Conservation (phyloP, 495 filamentous ascomycete genomes). For the Aspergillus asperescens region DNA sequence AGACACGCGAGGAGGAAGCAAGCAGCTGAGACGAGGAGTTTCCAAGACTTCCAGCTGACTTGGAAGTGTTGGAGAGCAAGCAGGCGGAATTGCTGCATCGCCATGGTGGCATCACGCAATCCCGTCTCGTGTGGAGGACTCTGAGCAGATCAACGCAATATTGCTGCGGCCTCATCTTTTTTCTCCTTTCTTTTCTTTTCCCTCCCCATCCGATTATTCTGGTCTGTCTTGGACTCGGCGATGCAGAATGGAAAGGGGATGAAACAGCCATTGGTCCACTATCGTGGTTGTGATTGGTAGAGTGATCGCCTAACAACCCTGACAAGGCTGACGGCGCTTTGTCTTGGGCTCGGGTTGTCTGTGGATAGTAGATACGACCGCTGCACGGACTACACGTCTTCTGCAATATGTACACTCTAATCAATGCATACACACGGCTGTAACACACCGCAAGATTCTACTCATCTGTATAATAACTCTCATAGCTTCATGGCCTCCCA, state of each 20-base stretch:
- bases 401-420: no score
- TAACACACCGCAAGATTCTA: background rate
- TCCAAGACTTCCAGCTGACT: background rate
- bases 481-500: constrained; percentile 1
- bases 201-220: background rate
- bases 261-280: constrained; percentile 7
- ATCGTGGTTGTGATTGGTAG: constrained; percentile 7
- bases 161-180: background rate
- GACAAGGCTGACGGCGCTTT: no score
- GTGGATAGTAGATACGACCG: no score
- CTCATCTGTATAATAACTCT: background rate
- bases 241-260: constrained; percentile 10
- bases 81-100: constrained; percentile 12
- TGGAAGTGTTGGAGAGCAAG: constrained; percentile 6
- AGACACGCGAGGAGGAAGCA: background rate
- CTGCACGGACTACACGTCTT: no score
- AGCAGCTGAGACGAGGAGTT: constrained; percentile 5
- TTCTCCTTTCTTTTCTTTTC: background rate
- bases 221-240: no score
- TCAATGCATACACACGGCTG: background rate
- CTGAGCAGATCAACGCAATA: background rate
- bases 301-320: no score
- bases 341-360: no score
- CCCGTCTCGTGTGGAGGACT: background rate
- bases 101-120: constrained; percentile 5